phyloP scores from a whole-genome alignment of 1,284 basidiomycete species.

The Mycena citricolor region DNA sequence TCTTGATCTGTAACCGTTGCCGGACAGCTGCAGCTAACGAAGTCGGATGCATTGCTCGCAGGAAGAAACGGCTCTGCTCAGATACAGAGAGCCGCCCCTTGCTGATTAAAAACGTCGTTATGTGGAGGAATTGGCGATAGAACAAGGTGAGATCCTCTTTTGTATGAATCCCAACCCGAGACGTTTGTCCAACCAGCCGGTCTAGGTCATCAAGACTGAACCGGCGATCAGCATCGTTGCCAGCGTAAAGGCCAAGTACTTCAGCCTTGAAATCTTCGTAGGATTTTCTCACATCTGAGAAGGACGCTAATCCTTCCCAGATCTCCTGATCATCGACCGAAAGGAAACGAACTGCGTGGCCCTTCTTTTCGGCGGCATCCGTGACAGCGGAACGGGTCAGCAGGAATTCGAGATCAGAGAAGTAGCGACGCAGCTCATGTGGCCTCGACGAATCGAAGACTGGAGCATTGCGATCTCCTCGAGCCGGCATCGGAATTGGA shows the following conservation, averaged over 20 bases:
- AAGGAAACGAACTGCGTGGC: neutral
- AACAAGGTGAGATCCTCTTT: constrained; percentile 9
- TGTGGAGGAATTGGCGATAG: constrained; percentile 13
- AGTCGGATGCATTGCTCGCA: constrained; percentile 13
- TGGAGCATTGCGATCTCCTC: neutral
- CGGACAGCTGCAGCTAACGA: constrained; percentile 1
- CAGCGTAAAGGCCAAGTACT: neutral
- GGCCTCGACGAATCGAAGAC: neutral
- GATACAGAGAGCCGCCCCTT: constrained; percentile 11
- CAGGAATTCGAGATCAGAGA: neutral
- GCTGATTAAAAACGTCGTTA: constrained; percentile 5
- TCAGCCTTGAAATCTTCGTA: neutral
- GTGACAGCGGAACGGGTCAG: neutral
- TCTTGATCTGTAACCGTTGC: constrained; percentile 12
- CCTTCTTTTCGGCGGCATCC: neutral
- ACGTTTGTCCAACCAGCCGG: neutral
- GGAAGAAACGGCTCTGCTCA: constrained; percentile 12
- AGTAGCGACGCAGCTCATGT: neutral
- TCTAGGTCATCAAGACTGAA: neutral
- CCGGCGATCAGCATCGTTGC: neutral
- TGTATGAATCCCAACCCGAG: neutral
- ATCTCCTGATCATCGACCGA: neutral
- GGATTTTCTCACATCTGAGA: neutral
- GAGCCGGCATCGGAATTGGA: neutral
- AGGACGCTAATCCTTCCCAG: neutral